Evolutionary conservation across 1,284 basidiomycete species (phyloP).

Genomic region (Trametes sp.): DNA sequence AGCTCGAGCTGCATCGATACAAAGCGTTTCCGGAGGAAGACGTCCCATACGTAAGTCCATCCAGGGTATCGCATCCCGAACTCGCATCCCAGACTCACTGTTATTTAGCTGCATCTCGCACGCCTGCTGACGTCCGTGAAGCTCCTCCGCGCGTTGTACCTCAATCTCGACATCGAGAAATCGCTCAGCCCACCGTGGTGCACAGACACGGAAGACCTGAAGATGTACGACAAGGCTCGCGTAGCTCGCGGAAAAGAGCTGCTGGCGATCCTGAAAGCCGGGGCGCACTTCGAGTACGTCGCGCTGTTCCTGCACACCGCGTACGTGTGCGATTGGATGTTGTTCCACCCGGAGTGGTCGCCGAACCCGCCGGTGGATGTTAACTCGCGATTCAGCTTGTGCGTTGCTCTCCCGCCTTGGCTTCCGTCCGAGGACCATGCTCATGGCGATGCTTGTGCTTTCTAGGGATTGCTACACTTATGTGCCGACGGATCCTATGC

Average conservation of each 20-base stretch:
- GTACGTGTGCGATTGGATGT: background rate
- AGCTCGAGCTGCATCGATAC: constrained; percentile 22
- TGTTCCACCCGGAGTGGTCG: background rate
- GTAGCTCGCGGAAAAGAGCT: background rate
- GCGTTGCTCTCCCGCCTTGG: no score
- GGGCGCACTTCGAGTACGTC: no score
- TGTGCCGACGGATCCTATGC: no score
- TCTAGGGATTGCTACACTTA: no score
- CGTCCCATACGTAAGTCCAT: constrained; percentile 12
- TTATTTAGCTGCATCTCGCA: background rate
- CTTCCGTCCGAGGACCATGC: no score
- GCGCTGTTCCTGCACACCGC: background rate
- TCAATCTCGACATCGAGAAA: background rate
- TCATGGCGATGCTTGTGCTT: no score
- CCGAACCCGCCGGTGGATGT: no score
- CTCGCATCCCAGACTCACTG: background rate
- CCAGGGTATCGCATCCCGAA: background rate
- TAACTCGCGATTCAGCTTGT: no score
- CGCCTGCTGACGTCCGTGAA: background rate
- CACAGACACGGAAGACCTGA: background rate
- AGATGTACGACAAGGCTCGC: background rate
- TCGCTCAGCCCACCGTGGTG: no score
- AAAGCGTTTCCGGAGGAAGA: background rate
- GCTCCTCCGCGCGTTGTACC: background rate
- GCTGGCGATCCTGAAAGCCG: background rate